A percentile compares a stretch with the other conserved stretches of the same genome.
Conservation (phyloP, 2,329 filamentous ascomycete genomes). For the Tolypocladium tundrense region DNA sequence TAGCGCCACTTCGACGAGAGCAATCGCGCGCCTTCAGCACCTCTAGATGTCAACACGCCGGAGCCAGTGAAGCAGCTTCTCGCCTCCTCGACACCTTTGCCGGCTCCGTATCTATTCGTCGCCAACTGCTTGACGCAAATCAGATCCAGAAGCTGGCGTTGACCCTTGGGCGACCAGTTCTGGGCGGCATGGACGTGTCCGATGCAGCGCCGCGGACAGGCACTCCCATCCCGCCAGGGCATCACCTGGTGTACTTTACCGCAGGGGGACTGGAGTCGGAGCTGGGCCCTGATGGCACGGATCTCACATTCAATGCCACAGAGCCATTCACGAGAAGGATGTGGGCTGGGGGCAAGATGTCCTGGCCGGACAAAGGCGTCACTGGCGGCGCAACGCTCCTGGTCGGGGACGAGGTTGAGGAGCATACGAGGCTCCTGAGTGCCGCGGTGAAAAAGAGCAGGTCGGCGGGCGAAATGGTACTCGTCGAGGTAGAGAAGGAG, state of each 20-base stretch:
- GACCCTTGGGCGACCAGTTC: conserved; percentile 39
- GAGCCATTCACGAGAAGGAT: conserved; percentile 52
- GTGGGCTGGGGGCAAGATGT: conserved; percentile 56
- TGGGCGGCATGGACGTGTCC: conserved; percentile 29
- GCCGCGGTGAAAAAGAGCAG: conserved; percentile 44
- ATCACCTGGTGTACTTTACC: conserved; percentile 56
- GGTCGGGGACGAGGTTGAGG: conserved; percentile 45
- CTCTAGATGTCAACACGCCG: conserved; percentile 2
- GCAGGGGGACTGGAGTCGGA: conserved; percentile 41
- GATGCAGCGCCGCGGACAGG: conserved; percentile 25
- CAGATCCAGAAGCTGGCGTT: conserved; percentile 52
- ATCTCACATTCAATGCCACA: conserved; percentile 48
- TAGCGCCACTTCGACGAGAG: neutral
- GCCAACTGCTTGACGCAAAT: conserved; percentile 48
- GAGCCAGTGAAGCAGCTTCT: conserved; percentile 17
- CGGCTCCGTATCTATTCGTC: conserved; percentile 14
- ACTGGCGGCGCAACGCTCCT: conserved; percentile 21
- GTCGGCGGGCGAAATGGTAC: conserved; percentile 50
- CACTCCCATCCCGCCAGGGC: conserved; percentile 45
- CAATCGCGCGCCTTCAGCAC: conserved; percentile 7
- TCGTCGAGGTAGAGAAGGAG: conserved; percentile 54
- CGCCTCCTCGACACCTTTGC: conserved; percentile 20
- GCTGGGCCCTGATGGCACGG: conserved; percentile 50
- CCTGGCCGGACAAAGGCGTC: conserved; percentile 32
- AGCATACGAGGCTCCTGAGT: conserved; percentile 44